Conservation (phyloP, 208 protist species). For the Wallacemonas collosoma region DNA sequence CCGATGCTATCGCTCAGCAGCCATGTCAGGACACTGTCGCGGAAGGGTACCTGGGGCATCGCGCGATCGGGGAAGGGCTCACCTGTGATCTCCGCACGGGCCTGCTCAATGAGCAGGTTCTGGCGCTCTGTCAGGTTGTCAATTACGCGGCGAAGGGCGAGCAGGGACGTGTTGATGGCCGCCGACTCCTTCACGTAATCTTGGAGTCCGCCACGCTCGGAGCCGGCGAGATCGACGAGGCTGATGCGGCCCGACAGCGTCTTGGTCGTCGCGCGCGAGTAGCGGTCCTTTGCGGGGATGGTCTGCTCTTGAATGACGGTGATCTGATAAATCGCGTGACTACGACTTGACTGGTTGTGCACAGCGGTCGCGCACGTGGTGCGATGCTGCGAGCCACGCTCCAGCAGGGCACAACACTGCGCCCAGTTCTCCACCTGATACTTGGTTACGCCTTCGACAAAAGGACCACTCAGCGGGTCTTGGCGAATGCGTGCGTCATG, state of each 20-base stretch:
- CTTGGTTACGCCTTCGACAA: conserved; percentile 90
- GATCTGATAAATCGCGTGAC: conserved; percentile 91
- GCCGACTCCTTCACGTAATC: conserved; percentile 91
- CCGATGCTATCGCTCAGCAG: conserved; percentile 91
- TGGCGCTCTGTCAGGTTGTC: conserved; percentile 89
- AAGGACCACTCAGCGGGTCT: conserved; percentile 85
- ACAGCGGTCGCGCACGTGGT: conserved; percentile 92
- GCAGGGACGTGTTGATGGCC: conserved; percentile 91
- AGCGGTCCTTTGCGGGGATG: conserved; percentile 69
- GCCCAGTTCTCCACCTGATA: conserved; percentile 89
- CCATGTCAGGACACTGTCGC: conserved; percentile 90
- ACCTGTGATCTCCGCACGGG: conserved; percentile 72
- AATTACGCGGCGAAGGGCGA: conserved; percentile 85
- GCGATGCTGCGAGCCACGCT: conserved; percentile 89
- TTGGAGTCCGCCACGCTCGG: conserved; percentile 89
- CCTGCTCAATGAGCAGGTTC: conserved; percentile 90
- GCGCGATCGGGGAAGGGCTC: conserved; percentile 55
- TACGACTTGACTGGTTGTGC: conserved; percentile 90
- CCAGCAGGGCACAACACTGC: conserved; percentile 88
- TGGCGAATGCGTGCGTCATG: conserved; percentile 89
- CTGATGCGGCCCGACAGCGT: conserved; percentile 85
- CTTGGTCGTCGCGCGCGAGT: conserved; percentile 55
- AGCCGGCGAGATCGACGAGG: conserved; percentile 91
- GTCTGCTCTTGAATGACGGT: conserved; percentile 80
- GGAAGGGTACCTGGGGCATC: conserved; percentile 91